Evolutionary conservation across 2,329 filamentous ascomycete species (phyloP).

Genomic region (Pyrenochaeta sp.): DNA sequence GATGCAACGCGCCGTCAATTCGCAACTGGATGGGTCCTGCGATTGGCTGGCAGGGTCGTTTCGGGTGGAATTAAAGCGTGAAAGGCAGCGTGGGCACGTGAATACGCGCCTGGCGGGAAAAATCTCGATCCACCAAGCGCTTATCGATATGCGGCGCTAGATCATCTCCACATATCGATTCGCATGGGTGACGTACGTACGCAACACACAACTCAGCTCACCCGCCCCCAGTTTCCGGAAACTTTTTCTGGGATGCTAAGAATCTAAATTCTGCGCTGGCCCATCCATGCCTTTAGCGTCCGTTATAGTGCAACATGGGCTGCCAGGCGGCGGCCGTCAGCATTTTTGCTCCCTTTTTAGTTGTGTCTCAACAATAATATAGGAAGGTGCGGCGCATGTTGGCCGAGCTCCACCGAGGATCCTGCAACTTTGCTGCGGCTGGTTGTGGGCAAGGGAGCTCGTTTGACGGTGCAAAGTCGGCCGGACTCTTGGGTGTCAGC

Average conservation of each 20-base stretch:
- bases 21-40: not conserved
- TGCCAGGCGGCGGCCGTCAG: no score
- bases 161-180: not conserved
- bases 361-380: not conserved
- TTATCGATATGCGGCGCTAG: constrained; percentile 9
- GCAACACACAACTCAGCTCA: not conserved
- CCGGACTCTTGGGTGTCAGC: not conserved
- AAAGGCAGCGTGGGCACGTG: constrained; percentile 6
- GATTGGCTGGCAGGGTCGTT: constrained; percentile 21
- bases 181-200: not conserved
- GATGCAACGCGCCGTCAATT: not conserved
- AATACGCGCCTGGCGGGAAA: constrained; percentile 1
- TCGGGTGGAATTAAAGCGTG: constrained; percentile 6
- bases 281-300: no score
- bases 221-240: not conserved
- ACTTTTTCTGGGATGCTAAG: no score
- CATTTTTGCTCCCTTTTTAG: no score
- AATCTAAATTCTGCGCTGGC: no score
- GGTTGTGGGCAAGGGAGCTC: not conserved
- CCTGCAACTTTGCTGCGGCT: not conserved
- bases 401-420: not conserved
- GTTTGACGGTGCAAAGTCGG: not conserved
- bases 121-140: not conserved
- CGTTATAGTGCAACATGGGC: no score
- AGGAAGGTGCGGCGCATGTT: not conserved